These are phyloP conservation scores for Mortierella hygrophila DNA, from an alignment of 192 early-diverging fungal species.

Conservation along the genomic window DNA sequence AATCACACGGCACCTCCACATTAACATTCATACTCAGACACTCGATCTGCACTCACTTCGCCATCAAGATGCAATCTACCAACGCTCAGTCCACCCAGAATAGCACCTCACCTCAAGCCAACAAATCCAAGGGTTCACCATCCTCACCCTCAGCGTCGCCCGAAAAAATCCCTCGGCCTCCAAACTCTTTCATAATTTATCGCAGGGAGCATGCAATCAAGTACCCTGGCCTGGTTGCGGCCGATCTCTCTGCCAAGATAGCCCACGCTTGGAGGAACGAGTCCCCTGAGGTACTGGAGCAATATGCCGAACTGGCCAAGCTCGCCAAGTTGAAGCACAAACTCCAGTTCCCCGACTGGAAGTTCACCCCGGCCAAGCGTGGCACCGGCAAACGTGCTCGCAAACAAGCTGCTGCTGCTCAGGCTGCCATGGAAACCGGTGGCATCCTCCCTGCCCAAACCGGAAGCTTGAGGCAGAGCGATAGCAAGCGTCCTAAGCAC, in stretches of 20 bases:
- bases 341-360: constrained; percentile 46
- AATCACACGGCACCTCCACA: too few relatives aligned
- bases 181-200: constrained; percentile 57
- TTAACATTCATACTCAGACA: too few relatives aligned
- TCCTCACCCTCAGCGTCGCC: not conserved
- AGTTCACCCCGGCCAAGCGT: constrained; percentile 56
- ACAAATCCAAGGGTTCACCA: too few relatives aligned
- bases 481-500: not conserved
- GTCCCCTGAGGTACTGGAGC: constrained; percentile 14
- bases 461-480: not conserved
- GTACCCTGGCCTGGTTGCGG: constrained; percentile 36
- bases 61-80: too few relatives aligned
- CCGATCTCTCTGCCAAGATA: constrained; percentile 33
- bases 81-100: too few relatives aligned
- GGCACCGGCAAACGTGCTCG: constrained; percentile 48
- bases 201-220: constrained; percentile 34
- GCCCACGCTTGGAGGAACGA: constrained; percentile 45
- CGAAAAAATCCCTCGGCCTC: constrained; percentile 53
- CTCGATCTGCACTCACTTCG: too few relatives aligned
- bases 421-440: not conserved
- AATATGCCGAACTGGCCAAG: constrained; percentile 29
- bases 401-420: constrained; percentile 7
- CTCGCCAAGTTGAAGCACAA: constrained; percentile 29
- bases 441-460: not conserved
- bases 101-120: too few relatives aligned